Evolutionary conservation across 2,329 filamentous ascomycete genomes (phyloP).

Genomic region (Apiospora aurea): DNA sequence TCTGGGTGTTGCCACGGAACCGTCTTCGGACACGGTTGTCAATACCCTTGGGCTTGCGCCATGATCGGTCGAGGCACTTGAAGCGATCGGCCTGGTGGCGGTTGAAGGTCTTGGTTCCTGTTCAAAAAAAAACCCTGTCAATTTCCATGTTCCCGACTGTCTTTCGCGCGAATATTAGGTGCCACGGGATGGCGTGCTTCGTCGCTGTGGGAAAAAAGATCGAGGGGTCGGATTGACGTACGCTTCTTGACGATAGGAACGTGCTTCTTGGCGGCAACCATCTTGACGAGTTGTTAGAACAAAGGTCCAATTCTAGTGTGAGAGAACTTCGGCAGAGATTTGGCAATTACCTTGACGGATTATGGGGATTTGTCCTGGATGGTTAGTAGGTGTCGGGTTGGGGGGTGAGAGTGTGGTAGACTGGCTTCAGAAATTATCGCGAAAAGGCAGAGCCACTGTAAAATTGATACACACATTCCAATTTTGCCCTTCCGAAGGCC

Average conservation of each 20-base stretch:
- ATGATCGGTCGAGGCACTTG: constrained; percentile 87
- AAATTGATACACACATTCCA: constrained; percentile 22
- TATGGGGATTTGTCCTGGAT: constrained; percentile 21
- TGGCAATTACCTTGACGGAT: constrained; percentile 28
- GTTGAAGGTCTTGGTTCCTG: constrained; percentile 93
- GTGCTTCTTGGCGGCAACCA: constrained; percentile 99
- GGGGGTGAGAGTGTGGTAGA: constrained; percentile 21
- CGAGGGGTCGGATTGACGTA: constrained; percentile 63
- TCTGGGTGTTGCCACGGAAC: constrained; percentile 93
- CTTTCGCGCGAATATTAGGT: background rate
- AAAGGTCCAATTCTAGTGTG: constrained; percentile 30
- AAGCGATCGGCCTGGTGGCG: constrained; percentile 98
- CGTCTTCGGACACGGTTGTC: constrained; percentile 97
- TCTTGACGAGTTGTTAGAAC: constrained; percentile 59
- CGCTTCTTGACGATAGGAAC: constrained; percentile 99
- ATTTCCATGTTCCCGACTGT: constrained; percentile 27
- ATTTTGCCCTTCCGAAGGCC: constrained; percentile 17
- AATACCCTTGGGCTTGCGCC: constrained; percentile 99
- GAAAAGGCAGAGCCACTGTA: constrained; percentile 23
- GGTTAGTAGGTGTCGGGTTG: constrained; percentile 24
- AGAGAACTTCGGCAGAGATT: constrained; percentile 20
- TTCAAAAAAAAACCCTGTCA: constrained; percentile 50
- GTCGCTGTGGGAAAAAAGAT: constrained; percentile 23
- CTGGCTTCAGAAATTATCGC: constrained; percentile 23
- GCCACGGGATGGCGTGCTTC: constrained; percentile 11